Evolutionary conservation across 2,329 filamentous ascomycete species (phyloP), one percentile per base, ranked within the genome.

Genomic region (Aspergillus amoenus): DNA sequence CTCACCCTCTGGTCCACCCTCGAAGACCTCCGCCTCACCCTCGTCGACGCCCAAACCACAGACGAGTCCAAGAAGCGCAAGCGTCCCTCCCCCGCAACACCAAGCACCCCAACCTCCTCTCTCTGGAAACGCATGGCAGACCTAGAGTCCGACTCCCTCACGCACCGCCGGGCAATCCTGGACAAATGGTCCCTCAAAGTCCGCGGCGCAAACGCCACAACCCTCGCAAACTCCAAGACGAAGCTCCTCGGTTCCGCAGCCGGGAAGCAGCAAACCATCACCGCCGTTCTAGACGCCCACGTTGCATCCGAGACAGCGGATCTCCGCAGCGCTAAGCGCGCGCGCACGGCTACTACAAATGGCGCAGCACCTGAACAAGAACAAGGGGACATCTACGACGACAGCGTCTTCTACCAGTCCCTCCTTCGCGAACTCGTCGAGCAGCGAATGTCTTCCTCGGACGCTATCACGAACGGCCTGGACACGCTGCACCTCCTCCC

Each of bases 391-490:
- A 86, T 96, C 64, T 99, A 94, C 78, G 93, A 97, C 71, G 94
- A 99, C 67, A 91, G 90, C 11, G 88, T 95, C 71, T 97, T 97
- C 74, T 99, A 99, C 77, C 91, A 96, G 72, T 79, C 94, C 13
- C 83, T 99, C 2, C 84, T 99, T 27, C 95, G 96, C 72, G 91
- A 96, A 69, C 86, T 99, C 1, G 89, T 99, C 9, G 91, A 96
- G 70, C 91, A 95, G 72, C 88, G 93, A 58, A 89, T 89, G 65
- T 82, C 86, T 1, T 89, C 92, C 50, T 71, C 76, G 17, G 74
- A 76, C 44, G 70, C 64, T 57, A 71, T 68, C 65, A 71, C 73
- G 3, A 83, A 84, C 8, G 82, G 82, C 5, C 59, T 76, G 9
- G 70, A 76, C 50, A 67, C 68, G n/a, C 60, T 74, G 34, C 68